Percentiles rank a stretch among this genome's conserved stretches.
phyloP scores from a whole-genome alignment of 495 filamentous ascomycete species.

The Neurospora africana region DNA sequence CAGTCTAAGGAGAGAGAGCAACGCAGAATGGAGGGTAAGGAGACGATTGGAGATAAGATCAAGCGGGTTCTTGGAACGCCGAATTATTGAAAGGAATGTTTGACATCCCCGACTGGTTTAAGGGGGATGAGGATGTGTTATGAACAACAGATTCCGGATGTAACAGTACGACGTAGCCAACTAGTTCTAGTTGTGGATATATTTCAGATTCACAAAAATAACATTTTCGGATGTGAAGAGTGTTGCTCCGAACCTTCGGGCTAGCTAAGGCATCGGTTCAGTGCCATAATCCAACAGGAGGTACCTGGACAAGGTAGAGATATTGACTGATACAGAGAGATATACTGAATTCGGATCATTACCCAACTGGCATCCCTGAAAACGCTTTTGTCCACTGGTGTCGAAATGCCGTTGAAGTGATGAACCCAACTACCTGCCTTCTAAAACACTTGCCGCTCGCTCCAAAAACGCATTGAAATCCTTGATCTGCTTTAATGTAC shows the following conservation, averaged over 20 bases:
- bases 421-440: conserved; percentile 21
- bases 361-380: background rate
- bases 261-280: background rate
- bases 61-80: conserved; percentile 6
- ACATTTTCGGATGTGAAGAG: background rate
- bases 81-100: background rate
- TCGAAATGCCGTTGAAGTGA: background rate
- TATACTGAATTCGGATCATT: background rate
- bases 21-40: conserved; percentile 49
- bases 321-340: background rate
- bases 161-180: background rate
- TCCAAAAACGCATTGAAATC: conserved; percentile 49
- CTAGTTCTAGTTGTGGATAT: background rate
- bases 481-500: conserved; percentile 40
- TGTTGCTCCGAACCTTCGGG: background rate
- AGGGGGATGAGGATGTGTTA: background rate
- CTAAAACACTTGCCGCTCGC: conserved; percentile 37
- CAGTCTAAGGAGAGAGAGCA: conserved; percentile 47
- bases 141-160: background rate
- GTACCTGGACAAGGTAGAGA: background rate
- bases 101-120: conserved; percentile 2
- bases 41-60: conserved; percentile 40
- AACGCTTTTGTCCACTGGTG: background rate
- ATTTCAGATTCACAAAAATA: background rate
- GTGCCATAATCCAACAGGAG: background rate